Percentiles rank a stretch among this genome's conserved stretches.
phyloP scores from a whole-genome alignment of 2,329 filamentous ascomycete genomes.

The Scleromitrula shiraiana region DNA sequence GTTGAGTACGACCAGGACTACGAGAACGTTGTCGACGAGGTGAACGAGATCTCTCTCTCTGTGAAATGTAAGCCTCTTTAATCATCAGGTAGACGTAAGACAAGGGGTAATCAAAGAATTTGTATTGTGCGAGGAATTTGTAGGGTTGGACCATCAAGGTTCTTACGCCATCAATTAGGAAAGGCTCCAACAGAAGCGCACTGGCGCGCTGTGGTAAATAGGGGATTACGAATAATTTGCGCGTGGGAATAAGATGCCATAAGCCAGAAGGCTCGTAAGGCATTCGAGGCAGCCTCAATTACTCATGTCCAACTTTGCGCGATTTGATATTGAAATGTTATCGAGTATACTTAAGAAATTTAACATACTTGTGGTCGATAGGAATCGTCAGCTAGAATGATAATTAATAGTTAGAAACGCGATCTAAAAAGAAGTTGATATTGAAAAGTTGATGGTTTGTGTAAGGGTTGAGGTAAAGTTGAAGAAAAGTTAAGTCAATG shows the following conservation, averaged over 20 bases:
- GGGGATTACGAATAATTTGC: slow-evolving; percentile 10
- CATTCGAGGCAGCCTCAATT: slow-evolving; percentile 1
- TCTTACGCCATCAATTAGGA: slow-evolving; percentile 12
- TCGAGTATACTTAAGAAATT: neutral
- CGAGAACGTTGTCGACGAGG: slow-evolving; percentile 61
- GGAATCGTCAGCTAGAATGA: slow-evolving; percentile 11
- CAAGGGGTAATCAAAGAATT: slow-evolving; percentile 19
- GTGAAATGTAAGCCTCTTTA: slow-evolving; percentile 31
- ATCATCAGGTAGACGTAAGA: slow-evolving; percentile 12
- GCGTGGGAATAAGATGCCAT: slow-evolving; percentile 6
- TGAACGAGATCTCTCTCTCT: slow-evolving; percentile 83
- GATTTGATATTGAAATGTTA: neutral
- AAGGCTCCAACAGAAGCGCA: slow-evolving; percentile 7
- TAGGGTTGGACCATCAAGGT: slow-evolving; percentile 15
- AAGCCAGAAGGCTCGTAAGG: slow-evolving; percentile 1
- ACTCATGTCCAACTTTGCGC: neutral
- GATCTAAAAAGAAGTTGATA: neutral
- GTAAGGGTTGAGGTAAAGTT: slow-evolving; percentile 6
- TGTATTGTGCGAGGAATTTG: neutral
- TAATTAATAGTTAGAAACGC: slow-evolving; percentile 7
- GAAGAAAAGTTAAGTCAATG: slow-evolving; percentile 1
- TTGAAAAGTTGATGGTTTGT: neutral
- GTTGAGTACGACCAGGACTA: slow-evolving; percentile 53
- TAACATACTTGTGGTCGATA: slow-evolving; percentile 13
- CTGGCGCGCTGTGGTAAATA: slow-evolving; percentile 5